A percentile compares a stretch with the other conserved stretches of the same genome.
Evolutionary conservation across 2,329 filamentous ascomycete genomes (phyloP).

Genomic region (Onygena corvina): DNA sequence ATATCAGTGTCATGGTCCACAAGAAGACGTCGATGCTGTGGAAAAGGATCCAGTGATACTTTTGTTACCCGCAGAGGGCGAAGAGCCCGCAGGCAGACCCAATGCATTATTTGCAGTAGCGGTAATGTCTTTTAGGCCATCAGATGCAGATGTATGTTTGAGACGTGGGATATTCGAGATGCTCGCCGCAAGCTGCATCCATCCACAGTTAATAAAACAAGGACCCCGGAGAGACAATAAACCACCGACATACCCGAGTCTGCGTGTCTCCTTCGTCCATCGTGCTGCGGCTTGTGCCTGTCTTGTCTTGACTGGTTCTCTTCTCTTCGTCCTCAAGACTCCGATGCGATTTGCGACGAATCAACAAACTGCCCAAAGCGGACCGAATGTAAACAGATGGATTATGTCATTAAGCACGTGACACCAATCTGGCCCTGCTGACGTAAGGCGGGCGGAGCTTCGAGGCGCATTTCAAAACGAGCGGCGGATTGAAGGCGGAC

Average conservation of each 20-base stretch:
- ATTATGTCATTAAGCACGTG: neutral
- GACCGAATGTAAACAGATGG: slow-evolving; percentile 1
- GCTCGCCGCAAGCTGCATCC: slow-evolving; percentile 1
- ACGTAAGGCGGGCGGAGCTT: neutral
- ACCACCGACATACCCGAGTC: neutral
- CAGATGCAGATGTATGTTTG: slow-evolving; percentile 17
- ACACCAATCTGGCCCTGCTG: neutral
- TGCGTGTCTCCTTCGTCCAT: slow-evolving; percentile 1
- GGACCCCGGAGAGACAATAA: neutral
- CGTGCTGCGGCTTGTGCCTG: neutral
- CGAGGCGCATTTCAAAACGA: neutral
- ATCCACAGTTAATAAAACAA: neutral
- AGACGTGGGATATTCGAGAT: slow-evolving; percentile 7
- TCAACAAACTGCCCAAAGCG: slow-evolving; percentile 1
- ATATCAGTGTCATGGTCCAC: neutral
- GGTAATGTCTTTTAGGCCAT: slow-evolving; percentile 40
- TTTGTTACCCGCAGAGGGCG: neutral
- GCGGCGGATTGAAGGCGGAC: neutral
- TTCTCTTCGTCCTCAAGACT: too few relatives aligned
- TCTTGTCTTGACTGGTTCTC: too few relatives aligned
- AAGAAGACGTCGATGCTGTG: neutral
- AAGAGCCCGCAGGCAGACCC: neutral
- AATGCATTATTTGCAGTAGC: slow-evolving; percentile 42
- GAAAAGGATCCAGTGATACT: neutral
- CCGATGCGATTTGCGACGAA: too few relatives aligned